These are phyloP conservation scores for Wickerhamiella infanticola DNA, from an alignment of 1,139 yeast genomes.

Conservation along the genomic window DNA sequence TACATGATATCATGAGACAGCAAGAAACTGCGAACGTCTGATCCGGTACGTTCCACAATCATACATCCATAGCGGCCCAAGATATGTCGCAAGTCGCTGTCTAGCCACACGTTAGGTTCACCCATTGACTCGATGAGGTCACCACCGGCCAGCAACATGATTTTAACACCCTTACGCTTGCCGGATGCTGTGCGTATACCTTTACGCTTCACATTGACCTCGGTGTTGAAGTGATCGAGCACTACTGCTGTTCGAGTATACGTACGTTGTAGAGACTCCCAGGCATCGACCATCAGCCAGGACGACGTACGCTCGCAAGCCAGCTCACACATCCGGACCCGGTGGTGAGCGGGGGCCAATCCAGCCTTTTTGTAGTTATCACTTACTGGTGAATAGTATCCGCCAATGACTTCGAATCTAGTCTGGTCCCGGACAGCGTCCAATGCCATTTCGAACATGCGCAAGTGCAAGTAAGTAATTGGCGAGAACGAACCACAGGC, in stretches of 20 bases:
- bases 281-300: constrained; percentile 98
- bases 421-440: constrained; percentile 91
- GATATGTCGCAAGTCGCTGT: constrained; percentile 84
- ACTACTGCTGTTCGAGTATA: constrained; percentile 93
- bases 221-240: constrained; percentile 90
- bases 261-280: constrained; percentile 89
- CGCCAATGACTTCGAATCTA: constrained; percentile 88
- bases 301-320: constrained; percentile 95
- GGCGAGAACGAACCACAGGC: constrained; percentile 98
- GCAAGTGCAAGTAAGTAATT: constrained; percentile 76
- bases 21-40: constrained; percentile 84
- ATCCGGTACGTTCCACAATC: constrained; percentile 91
- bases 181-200: constrained; percentile 71
- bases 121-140: constrained; percentile 97
- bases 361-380: constrained; percentile 92
- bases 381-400: constrained; percentile 93
- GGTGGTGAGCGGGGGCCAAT: constrained; percentile 68
- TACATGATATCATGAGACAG: constrained; percentile 93
- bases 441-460: constrained; percentile 98
- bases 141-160: constrained; percentile 95
- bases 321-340: constrained; percentile 95
- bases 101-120: constrained; percentile 99
- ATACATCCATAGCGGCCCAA: constrained; percentile 91
- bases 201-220: constrained; percentile 75
- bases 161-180: constrained; percentile 69